Percentiles rank a stretch among this genome's conserved stretches.
phyloP scores from a whole-genome alignment of 352 stramenopile genomes.

The Phytophthora hibernalis region DNA sequence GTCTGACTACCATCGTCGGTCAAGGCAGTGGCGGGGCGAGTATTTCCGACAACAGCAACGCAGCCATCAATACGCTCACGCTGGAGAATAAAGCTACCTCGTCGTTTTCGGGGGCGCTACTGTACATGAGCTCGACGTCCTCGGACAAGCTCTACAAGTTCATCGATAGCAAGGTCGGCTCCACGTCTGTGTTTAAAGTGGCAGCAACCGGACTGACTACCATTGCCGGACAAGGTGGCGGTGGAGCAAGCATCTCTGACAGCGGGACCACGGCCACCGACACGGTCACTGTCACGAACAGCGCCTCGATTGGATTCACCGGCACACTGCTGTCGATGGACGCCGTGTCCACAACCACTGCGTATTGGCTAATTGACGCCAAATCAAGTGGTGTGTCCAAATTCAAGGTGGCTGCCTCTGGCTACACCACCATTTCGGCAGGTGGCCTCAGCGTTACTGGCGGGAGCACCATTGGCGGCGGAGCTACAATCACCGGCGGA shows the following conservation, averaged over 20 bases:
- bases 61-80: conserved; percentile 9
- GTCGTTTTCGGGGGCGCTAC: neutral
- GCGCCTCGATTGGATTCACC: neutral
- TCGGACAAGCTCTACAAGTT: neutral
- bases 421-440: neutral
- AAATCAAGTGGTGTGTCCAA: conserved; percentile 1
- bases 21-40: conserved; percentile 13
- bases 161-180: conserved; percentile 1
- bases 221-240: conserved; percentile 2
- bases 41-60: conserved; percentile 4
- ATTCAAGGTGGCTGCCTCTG: conserved; percentile 2
- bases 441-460: neutral
- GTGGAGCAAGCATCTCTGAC: neutral
- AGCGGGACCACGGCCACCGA: neutral
- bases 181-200: conserved; percentile 2
- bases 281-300: neutral
- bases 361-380: conserved; percentile 1
- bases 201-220: conserved; percentile 8
- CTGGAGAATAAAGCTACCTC: neutral
- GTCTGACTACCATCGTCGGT: conserved; percentile 20
- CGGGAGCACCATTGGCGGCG: neutral
- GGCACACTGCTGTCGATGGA: conserved; percentile 5
- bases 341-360: neutral
- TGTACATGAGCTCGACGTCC: neutral
- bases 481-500: too few species aligned